Evolutionary conservation across 1,284 basidiomycete genomes (phyloP), one percentile per base, ranked within the genome.

Genomic region (Singerocomus inundabilis): DNA sequence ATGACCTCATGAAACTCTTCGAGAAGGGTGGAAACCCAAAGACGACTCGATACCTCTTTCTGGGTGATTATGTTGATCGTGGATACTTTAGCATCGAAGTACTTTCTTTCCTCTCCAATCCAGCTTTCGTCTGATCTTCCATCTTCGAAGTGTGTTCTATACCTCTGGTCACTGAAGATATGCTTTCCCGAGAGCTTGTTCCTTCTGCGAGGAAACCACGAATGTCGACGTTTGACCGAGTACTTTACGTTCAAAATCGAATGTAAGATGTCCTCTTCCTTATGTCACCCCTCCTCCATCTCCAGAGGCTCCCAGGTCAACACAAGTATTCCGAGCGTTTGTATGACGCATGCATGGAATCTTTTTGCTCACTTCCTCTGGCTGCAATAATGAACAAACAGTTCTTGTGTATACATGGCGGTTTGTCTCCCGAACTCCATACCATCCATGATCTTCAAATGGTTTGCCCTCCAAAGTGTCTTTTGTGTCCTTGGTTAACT

Each of bases 371-470:
- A 15, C 79, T 97, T 9, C 93, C 93, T 1, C 79, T 97, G 1
- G 93, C 93, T 2, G 93, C 93, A 21, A 77, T 97, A 65, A 94
- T 96, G 91, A 96, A 97, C 80, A 95, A 95, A 73, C 93, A 96
- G 68, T 96, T 97, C 74, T 75, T 97, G 58, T 96, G 93, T 70
- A 94, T 96, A 51, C 93, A 97, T 59, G 93, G 93, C 46, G 93
- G 93, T 44, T 78, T 96, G 24, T 92, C 89, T 1, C 93, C 93
- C 0, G 93, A 96, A 67, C 74, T 97, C 21, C 84, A 92, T 61
- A 94, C 93, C 0, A 75, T 96, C 21, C 92, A 96, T 60, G 93
- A 97, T 34, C 34, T 49, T 13, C 60, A 62, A 41, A 41, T 33
- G 48, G 58, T 59, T 44, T 34, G 60, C 46, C 9, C n/a, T n/a